Percentiles rank a stretch among this genome's conserved stretches.
Evolutionary conservation across 139 green algal genomes (phyloP).

Genomic region (Eudorina sp.): DNA sequence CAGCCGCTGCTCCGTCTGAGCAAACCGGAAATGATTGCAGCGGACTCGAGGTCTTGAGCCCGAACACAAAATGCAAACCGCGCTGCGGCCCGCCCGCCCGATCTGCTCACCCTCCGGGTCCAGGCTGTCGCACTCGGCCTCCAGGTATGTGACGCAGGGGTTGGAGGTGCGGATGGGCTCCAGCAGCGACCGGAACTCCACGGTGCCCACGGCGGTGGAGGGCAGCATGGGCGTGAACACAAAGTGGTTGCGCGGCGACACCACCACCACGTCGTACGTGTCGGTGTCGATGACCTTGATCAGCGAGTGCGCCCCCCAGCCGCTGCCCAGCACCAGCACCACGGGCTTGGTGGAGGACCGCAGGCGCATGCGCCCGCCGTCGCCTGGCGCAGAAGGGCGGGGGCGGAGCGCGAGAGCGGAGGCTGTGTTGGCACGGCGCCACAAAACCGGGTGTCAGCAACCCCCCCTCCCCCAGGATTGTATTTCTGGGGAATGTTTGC

Average conservation of each 20-base stretch:
- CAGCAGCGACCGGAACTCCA: constrained; percentile 68
- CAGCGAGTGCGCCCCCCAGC: constrained; percentile 68
- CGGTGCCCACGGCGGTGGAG: constrained; percentile 75
- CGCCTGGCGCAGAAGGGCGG: background rate
- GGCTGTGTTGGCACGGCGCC: background rate
- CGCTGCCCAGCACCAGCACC: constrained; percentile 69
- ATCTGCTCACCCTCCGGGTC: constrained; percentile 50
- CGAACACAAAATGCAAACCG: too few relatives aligned
- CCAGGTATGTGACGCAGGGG: constrained; percentile 73
- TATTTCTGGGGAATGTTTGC: too few relatives aligned
- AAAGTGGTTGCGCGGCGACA: constrained; percentile 81
- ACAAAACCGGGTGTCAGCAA: too few relatives aligned
- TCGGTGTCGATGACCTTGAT: constrained; percentile 79
- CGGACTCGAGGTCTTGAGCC: too few relatives aligned
- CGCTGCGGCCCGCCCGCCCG: too few relatives aligned
- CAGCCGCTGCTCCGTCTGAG: too few relatives aligned
- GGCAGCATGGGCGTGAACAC: constrained; percentile 89
- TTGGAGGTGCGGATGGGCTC: constrained; percentile 81
- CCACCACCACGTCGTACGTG: constrained; percentile 75
- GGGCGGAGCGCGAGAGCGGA: background rate
- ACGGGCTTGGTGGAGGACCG: constrained; percentile 50
- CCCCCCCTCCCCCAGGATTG: too few relatives aligned
- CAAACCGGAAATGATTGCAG: too few relatives aligned
- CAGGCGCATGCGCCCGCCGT: constrained; percentile 30
- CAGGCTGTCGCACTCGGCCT: constrained; percentile 65